Base-by-base conservation (phyloP, 257 asterid genomes). In the Oldenlandia corymbosa region DNA sequence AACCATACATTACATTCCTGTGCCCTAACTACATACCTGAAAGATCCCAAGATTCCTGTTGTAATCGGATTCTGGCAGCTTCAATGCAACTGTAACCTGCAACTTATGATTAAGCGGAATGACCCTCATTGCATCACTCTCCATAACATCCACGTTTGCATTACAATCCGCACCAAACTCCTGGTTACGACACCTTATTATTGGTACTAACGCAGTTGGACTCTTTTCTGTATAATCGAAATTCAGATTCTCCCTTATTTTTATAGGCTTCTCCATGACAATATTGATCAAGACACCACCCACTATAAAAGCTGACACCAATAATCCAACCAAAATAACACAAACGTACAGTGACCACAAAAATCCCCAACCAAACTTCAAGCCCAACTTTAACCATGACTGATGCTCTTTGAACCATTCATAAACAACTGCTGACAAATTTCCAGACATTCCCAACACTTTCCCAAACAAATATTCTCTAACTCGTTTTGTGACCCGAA, bases 1-100 rank as follows among this genome's bases (percentile, higher is more conserved):
- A 67, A 46, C n/a, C 39, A 62, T 34, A 7, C n/a, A 30, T 54
- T 12, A 50, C 42, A 48, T 52, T 52, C 30, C 57, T 47, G 58
- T 62, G 28, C 36, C 70, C 70, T 37, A 53, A 46, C 21, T 24
- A 26, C 71, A 68, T 77, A 84, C 97, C 97, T 86, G 97, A 63
- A 92, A 92, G 43, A 87, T 76, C 73, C 99, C 99, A 68, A 92
- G 95, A 70, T 87, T 85, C 62, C 79, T 87, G 73, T 92, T 92
- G 74, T 89, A 89, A 39, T 80, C 93, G 13, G 99, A 87, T 80
- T 92, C 99, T 0, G 97, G 97, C 60, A 92, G 49, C 1, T 75
- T 84, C 75, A 92, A 46, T 16, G 84, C 73, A 60, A 92, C 84
- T 50, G 88, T 77, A 64, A 73, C 93, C 81, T 87, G 87, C 85